Percentiles rank a stretch among this genome's conserved stretches.
These are phyloP conservation scores for Durusdinium trenchii DNA, from an alignment of 73 alveolate species.

Conservation along the genomic window DNA sequence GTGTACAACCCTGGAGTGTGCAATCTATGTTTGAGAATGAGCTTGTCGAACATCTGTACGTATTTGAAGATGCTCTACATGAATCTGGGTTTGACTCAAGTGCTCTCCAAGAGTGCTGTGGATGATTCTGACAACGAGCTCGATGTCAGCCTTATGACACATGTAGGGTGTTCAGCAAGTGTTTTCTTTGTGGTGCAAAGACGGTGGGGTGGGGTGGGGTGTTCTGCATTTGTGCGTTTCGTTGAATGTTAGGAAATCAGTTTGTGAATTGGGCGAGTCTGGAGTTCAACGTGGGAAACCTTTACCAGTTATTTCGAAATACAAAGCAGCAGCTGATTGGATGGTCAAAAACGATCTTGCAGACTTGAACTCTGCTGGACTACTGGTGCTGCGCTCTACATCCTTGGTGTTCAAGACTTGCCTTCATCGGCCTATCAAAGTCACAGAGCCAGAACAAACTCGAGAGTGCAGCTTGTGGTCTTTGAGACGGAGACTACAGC, in stretches of 20 bases:
- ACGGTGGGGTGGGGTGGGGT: neutral
- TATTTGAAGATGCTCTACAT: neutral
- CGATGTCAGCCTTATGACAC: too few species aligned
- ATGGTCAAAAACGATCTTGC: neutral
- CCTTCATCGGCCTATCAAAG: neutral
- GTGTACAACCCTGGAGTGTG: slow-evolving; percentile 34
- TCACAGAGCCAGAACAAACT: neutral
- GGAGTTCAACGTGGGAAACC: slow-evolving; percentile 24
- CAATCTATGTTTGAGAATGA: neutral
- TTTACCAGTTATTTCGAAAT: neutral
- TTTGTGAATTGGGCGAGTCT: neutral
- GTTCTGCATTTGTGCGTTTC: neutral
- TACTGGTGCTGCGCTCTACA: slow-evolving; percentile 21
- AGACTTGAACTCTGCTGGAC: neutral
- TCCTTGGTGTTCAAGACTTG: slow-evolving; percentile 22
- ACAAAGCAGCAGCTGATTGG: slow-evolving; percentile 15
- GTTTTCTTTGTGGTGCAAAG: neutral
- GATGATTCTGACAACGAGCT: neutral
- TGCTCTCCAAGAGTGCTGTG: neutral
- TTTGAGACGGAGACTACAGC: neutral
- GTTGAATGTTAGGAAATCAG: slow-evolving; percentile 4
- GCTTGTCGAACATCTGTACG: slow-evolving; percentile 7
- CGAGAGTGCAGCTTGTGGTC: slow-evolving; percentile 43
- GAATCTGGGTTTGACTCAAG: neutral
- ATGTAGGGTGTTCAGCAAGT: too few species aligned